A percentile compares a stretch with the other conserved stretches of the same genome.
These are phyloP conservation scores for Alternaria novae-zelandiae DNA, from an alignment of 2,329 filamentous ascomycete genomes.

Conservation along the genomic window DNA sequence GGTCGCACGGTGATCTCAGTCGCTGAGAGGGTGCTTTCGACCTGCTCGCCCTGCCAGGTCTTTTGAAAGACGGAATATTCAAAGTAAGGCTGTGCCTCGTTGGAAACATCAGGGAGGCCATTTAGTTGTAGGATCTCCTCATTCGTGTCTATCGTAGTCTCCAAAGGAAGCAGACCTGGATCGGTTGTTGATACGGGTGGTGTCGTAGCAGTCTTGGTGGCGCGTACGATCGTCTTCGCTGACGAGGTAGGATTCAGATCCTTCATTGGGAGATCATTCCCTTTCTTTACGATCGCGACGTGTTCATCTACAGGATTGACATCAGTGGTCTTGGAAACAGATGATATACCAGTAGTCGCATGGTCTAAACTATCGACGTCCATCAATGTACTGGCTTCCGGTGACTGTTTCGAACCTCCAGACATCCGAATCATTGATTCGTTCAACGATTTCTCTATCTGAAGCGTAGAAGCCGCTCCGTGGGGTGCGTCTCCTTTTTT, in stretches of 20 bases:
- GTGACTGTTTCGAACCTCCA: neutral
- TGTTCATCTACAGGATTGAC: neutral
- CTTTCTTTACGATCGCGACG: neutral
- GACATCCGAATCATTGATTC: neutral
- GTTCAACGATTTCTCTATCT: neutral
- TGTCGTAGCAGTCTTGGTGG: neutral
- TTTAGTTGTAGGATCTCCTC: neutral
- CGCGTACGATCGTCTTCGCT: neutral
- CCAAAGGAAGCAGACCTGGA: neutral
- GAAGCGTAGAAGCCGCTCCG: neutral
- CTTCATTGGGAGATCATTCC: neutral
- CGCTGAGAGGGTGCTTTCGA: neutral
- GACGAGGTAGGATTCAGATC: neutral
- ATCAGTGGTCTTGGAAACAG: neutral
- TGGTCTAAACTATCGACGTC: neutral
- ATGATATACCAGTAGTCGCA: neutral
- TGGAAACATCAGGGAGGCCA: neutral
- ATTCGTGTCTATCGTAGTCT: neutral
- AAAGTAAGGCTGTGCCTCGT: conserved; percentile 28
- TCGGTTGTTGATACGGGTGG: neutral
- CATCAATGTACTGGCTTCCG: neutral
- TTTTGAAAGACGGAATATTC: conserved; percentile 32
- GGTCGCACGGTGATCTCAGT: conserved; percentile 12
- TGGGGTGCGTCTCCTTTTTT: neutral
- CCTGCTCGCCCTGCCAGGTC: conserved; percentile 10